Conservation (phyloP, 164 flowering plant species). For the Cinnamomum chago region DNA sequence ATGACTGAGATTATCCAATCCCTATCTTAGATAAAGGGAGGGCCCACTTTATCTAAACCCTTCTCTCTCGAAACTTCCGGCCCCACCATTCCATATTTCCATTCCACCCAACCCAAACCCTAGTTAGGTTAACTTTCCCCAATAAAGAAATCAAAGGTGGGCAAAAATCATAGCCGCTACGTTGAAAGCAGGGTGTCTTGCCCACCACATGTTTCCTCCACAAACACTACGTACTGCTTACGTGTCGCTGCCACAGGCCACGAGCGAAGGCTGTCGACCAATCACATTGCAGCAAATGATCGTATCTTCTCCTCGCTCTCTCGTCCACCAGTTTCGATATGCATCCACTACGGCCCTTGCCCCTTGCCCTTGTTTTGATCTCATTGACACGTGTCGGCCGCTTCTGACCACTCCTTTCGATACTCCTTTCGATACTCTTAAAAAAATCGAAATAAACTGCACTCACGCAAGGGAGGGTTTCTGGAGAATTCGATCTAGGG, state of each 20-base stretch:
- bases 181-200: not conserved
- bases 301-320: slow-evolving; percentile 7
- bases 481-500: not conserved
- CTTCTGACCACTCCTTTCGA: not conserved
- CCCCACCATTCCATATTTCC: not conserved
- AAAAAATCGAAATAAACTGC: not conserved
- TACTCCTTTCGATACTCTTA: not conserved
- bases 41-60: too few relatives aligned
- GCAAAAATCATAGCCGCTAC: not conserved
- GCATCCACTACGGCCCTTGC: not conserved
- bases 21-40: too few relatives aligned
- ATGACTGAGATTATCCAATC: too few relatives aligned
- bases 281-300: slow-evolving; percentile 14
- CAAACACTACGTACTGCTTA: not conserved
- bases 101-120: not conserved
- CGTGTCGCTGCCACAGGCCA: not conserved
- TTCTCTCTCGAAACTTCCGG: too few relatives aligned
- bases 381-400: slow-evolving; percentile 13
- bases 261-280: not conserved
- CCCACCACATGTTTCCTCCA: not conserved
- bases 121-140: not conserved
- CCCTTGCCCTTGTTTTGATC: slow-evolving; percentile 4
- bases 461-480: not conserved
- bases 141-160: not conserved
- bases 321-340: slow-evolving; percentile 15